Evolutionary conservation across 768 basidiomycete species (phyloP), one percentile per base, ranked within the genome.

Genomic region (Dacryopinax primogenitus): DNA sequence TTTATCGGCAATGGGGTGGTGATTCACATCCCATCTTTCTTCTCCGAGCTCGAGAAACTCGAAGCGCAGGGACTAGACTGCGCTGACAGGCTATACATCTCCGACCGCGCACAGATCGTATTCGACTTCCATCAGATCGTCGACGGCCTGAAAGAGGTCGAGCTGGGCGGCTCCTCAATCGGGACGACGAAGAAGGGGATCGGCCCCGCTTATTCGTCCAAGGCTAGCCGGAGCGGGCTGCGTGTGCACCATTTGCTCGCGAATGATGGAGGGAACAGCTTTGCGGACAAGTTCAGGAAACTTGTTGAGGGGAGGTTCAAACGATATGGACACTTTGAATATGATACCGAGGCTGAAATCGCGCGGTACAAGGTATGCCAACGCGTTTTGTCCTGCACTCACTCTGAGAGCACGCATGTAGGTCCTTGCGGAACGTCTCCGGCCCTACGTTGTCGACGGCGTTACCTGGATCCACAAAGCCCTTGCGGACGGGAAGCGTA

Each of bases 91-190:
- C 77, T 99, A 21, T 88, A 96, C 74, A 81, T 99, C 70, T 98
- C 95, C 28, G 93, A 98, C 77, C 87, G 96, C 68, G 92, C 96
- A 2, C 92, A 95, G 68, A 86, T 99, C 67, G 96, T 99, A 34
- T 93, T 99, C 72, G 96, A 98, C 74, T 98, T 99, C 76, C 96
- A 99, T 77, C 96, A 99, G 78, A 97, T 98, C 72, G 96, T 98
- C 32, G 96, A 99, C 73, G 96, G 96, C 3, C 78, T 99, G 72
- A 99, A 98, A 75, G 96, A 99, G 75, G 91, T 92, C 37, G 96
- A 98, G 74, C 83, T 98, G 26, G 96, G 96, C 26, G 90, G 91
- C 9, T 86, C 85, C 0, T 90, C 90, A 76, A 98, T 99, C 73
- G 96, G 96, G 28, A 99, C 96, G 34, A 99, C 96, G 62, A 93